Percentiles rank a stretch among this genome's conserved stretches.
Evolutionary conservation across 148 eudicot genomes (phyloP).

Genomic region (Pouteria glomerata): DNA sequence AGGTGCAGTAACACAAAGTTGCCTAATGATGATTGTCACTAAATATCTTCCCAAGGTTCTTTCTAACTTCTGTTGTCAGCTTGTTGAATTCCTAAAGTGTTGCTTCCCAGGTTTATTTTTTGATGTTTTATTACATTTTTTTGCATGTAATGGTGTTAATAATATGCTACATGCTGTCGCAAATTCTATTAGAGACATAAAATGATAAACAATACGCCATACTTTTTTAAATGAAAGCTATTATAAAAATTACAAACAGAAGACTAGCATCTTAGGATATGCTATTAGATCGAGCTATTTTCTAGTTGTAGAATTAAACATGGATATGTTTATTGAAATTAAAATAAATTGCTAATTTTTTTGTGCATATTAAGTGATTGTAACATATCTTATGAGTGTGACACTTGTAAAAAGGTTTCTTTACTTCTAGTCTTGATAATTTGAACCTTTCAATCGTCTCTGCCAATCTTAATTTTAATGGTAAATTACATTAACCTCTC

Average conservation of each 20-base stretch:
- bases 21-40: conserved; percentile 96
- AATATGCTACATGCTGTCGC: neutral
- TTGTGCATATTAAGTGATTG: neutral
- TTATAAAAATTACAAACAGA: neutral
- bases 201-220: neutral
- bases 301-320: neutral
- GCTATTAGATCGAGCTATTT: neutral
- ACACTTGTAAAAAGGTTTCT: neutral
- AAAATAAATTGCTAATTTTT: neutral
- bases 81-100: neutral
- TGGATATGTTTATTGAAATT: neutral
- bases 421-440: neutral
- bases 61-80: no score
- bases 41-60: conserved; percentile 86
- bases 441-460: no score
- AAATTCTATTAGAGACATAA: neutral
- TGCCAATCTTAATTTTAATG: no score
- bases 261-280: neutral
- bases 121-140: neutral
- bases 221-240: neutral
- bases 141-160: neutral
- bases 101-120: neutral
- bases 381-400: neutral
- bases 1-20: conserved; percentile 96
- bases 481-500: no score